Evolutionary conservation across 1,284 basidiomycete species (phyloP), one percentile per base, ranked within the genome.

Genomic region (Athelia psychrophila): DNA sequence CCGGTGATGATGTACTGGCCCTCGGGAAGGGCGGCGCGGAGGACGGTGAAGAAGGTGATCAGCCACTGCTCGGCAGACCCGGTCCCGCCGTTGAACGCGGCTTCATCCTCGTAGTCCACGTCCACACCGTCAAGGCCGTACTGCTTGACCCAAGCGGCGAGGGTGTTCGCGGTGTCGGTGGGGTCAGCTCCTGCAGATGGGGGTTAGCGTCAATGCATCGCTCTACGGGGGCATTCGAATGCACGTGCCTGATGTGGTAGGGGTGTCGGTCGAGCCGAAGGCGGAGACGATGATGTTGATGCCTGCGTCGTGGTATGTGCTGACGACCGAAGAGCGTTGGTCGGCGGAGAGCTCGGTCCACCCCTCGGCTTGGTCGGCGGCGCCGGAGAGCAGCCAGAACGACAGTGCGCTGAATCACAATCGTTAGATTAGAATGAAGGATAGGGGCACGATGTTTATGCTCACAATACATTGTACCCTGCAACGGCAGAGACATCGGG

Each of bases 251-350:
- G 64, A 65, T 8, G 72, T 67, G 10, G 80, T 81, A 4, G 82
- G 83, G 0, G 65, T 64, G 42, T 81, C 78, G 1, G 79, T 77
- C 18, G 67, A 69, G 8, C 83, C 84, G 54, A 85, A 85, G 2
- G 68, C 71, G 22, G 81, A 79, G 2, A 84, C 81, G 2, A 84
- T 68, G 25, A 84, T 59, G 25, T 76, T 78, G 51, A 84, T 80
- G 8, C 81, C 82, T 4, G 81, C 82, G 5, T 74, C 72, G 9
- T 69, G 71, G 57, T 84, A 84, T 54, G 80, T 70, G 0, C 71
- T 57, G 54, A 81, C 71, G 57, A 77, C 69, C 12, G 71, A 60
- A 23, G 71, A 55, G 24, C 81, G 73, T 46, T 79, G 62, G 19
- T 64, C 59, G 24, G 62, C 68, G 15, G 71, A 71, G 20, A 83